Base-by-base conservation (phyloP, 2,329 filamentous ascomycete species). In the Trichoderma cornu-damae region DNA sequence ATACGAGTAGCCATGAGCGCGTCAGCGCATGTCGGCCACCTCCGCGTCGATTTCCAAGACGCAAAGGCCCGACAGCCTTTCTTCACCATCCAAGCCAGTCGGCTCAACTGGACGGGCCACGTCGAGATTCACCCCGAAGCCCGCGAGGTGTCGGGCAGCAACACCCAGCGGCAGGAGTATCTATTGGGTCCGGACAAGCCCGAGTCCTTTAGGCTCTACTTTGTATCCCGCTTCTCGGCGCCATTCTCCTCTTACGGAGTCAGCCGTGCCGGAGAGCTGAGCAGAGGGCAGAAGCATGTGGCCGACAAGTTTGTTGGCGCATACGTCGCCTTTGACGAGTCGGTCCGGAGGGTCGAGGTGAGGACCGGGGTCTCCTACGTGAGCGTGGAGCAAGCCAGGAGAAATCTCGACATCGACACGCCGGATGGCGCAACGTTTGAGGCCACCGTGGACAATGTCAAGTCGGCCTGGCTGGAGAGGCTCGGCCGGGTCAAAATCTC, bases 131-230 rank as follows among this genome's bases (percentile, higher is more conserved):
- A 78, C 55, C 48, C 65, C 0, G 49, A 64, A 2, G 64, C 52
- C 7, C 66, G 58, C 40, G 76, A 79, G 57, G 63, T 78, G 11
- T 75, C 65, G 12, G 75, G 75, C 0, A 74, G 70, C 26, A 78
- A 78, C 55, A 70, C 73, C 1, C 74, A 78, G 60, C 67, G 75
- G 34, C 75, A 79, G 61, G 76, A 78, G 52, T 78, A 77, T 51
- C 66, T 68, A 6, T 61, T 79, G 0, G 76, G 76, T 1, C 75
- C 76, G 2, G 68, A 73, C 42, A 70, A 67, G 18, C 73, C 76
- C 1, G 52, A 65, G 3, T 70, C 68, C 0, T 78, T 78, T 61
- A 70, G 67, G 2, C 72, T 74, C 6, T 77, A 76, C 61, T 78
- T 78, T 53, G 75, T 78, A 0, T 75, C 75, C 8, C 71, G 73